Evolutionary conservation across 495 filamentous ascomycete species (phyloP).

Genomic region (Tuber brumale): DNA sequence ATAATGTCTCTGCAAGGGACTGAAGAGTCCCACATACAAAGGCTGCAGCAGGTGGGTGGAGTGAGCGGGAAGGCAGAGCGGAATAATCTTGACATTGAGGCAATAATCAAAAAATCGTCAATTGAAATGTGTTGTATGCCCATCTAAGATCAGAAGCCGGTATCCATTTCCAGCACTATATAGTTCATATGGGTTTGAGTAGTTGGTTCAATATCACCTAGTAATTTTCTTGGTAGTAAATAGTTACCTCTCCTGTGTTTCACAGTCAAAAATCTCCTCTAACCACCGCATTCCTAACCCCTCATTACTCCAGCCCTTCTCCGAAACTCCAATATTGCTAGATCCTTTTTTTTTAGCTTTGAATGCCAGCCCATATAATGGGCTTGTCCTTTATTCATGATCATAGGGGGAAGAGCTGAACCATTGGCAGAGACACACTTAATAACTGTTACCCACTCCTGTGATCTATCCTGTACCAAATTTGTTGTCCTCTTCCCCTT

Average conservation of each 20-base stretch:
- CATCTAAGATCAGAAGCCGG: constrained; percentile 10
- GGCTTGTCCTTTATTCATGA: too few relatives aligned
- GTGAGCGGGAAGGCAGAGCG: background rate
- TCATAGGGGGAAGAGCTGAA: too few relatives aligned
- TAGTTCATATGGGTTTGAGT: background rate
- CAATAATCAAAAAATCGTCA: constrained; percentile 16
- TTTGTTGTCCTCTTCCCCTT: too few relatives aligned
- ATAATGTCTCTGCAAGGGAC: constrained; percentile 5
- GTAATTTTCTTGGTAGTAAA: too few relatives aligned
- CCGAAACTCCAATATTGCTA: background rate
- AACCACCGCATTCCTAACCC: constrained; percentile 6
- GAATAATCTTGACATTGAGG: background rate
- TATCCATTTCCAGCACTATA: background rate
- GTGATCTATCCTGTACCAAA: too few relatives aligned
- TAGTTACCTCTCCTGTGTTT: background rate
- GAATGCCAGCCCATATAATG: too few relatives aligned
- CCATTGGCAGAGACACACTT: too few relatives aligned
- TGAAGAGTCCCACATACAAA: constrained; percentile 6
- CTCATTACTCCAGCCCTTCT: constrained; percentile 12
- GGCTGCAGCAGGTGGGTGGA: constrained; percentile 1
- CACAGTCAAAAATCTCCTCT: constrained; percentile 11
- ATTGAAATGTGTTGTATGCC: constrained; percentile 11
- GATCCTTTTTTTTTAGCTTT: too few relatives aligned
- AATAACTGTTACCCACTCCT: too few relatives aligned
- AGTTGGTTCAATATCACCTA: background rate